phyloP scores from a whole-genome alignment of 257 asterid species.

The Coffea eugenioides region DNA sequence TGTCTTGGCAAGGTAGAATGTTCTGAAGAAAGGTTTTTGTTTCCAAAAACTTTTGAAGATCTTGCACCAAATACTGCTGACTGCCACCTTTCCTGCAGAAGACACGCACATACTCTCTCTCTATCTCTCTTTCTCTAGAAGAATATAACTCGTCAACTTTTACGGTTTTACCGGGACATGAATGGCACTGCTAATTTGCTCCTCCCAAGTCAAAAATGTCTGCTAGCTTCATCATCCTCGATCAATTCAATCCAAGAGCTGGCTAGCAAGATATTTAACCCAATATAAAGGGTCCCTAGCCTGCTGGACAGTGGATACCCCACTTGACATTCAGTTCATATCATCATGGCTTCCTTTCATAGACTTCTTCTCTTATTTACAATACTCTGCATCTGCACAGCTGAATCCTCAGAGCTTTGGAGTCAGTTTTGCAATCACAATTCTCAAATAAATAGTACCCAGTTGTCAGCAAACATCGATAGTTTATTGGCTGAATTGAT shows the following conservation, averaged over 20 bases:
- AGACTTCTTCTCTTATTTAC: slow-evolving; percentile 23
- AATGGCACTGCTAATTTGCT: too few relatives aligned
- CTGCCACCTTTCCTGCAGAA: too few relatives aligned
- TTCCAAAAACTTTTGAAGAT: too few relatives aligned
- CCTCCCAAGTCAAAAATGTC: slow-evolving; percentile 7
- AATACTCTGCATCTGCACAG: slow-evolving; percentile 24
- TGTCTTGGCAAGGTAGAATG: neutral
- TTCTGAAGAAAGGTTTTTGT: neutral
- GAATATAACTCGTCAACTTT: too few relatives aligned
- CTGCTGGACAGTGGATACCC: neutral
- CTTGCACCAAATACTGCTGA: too few relatives aligned
- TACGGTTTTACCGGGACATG: too few relatives aligned
- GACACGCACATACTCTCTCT: too few relatives aligned
- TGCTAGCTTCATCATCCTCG: neutral
- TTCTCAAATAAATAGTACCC: slow-evolving; percentile 23
- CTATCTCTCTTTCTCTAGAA: too few relatives aligned
- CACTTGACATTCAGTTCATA: neutral
- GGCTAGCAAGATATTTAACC: neutral
- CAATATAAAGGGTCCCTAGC: neutral
- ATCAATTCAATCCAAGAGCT: neutral
- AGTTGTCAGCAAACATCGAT: slow-evolving; percentile 38
- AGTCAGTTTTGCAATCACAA: slow-evolving; percentile 35
- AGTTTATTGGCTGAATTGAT: slow-evolving; percentile 39
- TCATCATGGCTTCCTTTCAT: slow-evolving; percentile 33
- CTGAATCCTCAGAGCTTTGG: slow-evolving; percentile 50